Evolutionary conservation across 805 yeast genomes (phyloP), one percentile per base, ranked within the genome.

Genomic region (Candida ficus): DNA sequence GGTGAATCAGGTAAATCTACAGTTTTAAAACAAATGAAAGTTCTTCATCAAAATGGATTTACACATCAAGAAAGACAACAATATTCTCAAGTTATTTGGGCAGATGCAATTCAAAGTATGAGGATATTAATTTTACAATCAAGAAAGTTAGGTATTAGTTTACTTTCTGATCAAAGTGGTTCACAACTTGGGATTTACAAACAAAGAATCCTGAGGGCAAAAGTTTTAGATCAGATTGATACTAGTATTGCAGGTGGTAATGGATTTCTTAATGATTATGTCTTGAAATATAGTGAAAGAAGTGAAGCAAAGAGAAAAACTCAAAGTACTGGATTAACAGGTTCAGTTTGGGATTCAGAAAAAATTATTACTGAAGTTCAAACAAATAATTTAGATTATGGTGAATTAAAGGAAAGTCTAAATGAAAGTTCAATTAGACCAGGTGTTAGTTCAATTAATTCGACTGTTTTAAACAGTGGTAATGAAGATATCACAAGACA

Each of bases 1-100:
- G 98, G 97, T 5, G 98, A 90, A 58, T 80, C 91, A 38, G 97
- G 98, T 6, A 90, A 90, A 58, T 84, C 95, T 2, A 90, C 98
- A 0, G 95, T 90, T 7, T 64, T 90, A 49, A 90, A 90, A 61
- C 97, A 90, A 59, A 73, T 90, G 78, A 78, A 84, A 51, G 68
- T 93, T 14, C 61, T 89, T 31, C 97, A 93, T 58, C 84, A 87
- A 44, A 82, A 84, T 33, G 95, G 95, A 3, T 93, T 91, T 64
- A 69, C 84, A 1, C 75, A 74, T 37, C 83, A 79, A 47, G 98
- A 93, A 60, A 70, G 95, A 39, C 53, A 69, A 33, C 90, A 85
- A 58, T 93, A 89, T 60, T 61, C 84, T 3, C 89, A 88, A 50
- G 86, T 91, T 16, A 87, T 93, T 18, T 93, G 97, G 96, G 84